A percentile compares a stretch with the other conserved stretches of the same genome.
Conservation (phyloP, 2,329 filamentous ascomycete genomes). For the Tolypocladium tundrense region DNA sequence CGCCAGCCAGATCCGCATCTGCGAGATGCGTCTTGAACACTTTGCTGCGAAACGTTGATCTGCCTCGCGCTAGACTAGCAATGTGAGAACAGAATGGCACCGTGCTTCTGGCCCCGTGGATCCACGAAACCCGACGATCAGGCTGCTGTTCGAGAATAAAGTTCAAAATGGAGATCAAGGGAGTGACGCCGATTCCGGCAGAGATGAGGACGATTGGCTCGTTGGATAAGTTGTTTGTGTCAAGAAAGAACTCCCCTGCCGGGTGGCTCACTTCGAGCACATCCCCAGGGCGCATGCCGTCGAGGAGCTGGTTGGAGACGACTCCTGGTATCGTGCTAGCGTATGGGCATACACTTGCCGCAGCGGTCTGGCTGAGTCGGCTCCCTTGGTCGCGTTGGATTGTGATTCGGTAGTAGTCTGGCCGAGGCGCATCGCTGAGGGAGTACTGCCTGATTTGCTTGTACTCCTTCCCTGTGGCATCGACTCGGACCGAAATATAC, state of each 20-base stretch:
- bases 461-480: conserved; percentile 45
- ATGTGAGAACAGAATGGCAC: conserved; percentile 46
- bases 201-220: conserved; percentile 50
- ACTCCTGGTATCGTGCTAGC: conserved; percentile 44
- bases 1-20: conserved; percentile 30
- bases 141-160: conserved; percentile 34
- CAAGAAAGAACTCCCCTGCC: conserved; percentile 49
- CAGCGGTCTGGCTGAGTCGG: conserved; percentile 13
- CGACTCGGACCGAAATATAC: conserved; percentile 55
- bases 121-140: conserved; percentile 43
- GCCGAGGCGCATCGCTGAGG: conserved; percentile 52
- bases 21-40: conserved; percentile 41
- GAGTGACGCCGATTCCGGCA: conserved; percentile 50
- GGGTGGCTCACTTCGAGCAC: conserved; percentile 57
- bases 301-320: conserved; percentile 61
- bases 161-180: conserved; percentile 51
- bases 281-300: conserved; percentile 50
- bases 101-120: conserved; percentile 44
- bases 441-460: conserved; percentile 64
- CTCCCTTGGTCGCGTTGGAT: conserved; percentile 56
- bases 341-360: conserved; percentile 11
- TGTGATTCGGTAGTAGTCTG: conserved; percentile 58
- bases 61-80: conserved; percentile 29
- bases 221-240: conserved; percentile 25
- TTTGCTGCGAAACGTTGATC: conserved; percentile 24